A percentile compares a stretch with the other conserved stretches of the same genome.
These are phyloP conservation scores for Colletotrichum nymphaeae DNA, from an alignment of 2,329 filamentous ascomycete genomes.

Conservation along the genomic window DNA sequence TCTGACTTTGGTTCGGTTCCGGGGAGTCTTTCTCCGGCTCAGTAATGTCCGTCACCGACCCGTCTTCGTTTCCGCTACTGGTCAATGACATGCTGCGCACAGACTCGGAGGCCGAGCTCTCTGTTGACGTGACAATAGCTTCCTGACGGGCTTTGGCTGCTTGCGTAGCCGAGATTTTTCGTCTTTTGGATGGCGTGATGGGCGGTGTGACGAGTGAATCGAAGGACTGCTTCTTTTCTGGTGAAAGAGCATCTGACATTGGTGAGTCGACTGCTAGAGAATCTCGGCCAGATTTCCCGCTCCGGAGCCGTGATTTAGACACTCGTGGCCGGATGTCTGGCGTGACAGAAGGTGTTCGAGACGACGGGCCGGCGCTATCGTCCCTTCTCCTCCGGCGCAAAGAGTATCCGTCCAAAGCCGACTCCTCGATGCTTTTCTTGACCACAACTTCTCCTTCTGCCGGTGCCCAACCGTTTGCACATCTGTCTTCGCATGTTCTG, in stretches of 20 bases:
- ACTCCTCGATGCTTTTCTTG: conserved; percentile 66
- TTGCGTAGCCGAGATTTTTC: conserved; percentile 51
- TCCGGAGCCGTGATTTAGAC: conserved; percentile 41
- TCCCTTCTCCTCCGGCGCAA: conserved; percentile 66
- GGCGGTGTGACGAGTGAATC: conserved; percentile 64
- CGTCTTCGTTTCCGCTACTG: conserved; percentile 45
- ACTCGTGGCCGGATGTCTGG: conserved; percentile 39
- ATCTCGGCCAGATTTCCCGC: conserved; percentile 39
- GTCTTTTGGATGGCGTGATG: conserved; percentile 64
- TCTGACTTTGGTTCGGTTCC: conserved; percentile 48
- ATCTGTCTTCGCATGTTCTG: conserved; percentile 80
- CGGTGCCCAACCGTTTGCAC: conserved; percentile 85
- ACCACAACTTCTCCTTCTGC: conserved; percentile 58
- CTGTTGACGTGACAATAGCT: conserved; percentile 48
- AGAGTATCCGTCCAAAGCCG: conserved; percentile 61
- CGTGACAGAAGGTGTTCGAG: conserved; percentile 64
- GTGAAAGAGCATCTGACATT: conserved; percentile 45
- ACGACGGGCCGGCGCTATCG: conserved; percentile 60
- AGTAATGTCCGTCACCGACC: conserved; percentile 57
- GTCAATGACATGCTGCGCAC: conserved; percentile 44
- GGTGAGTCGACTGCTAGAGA: conserved; percentile 35
- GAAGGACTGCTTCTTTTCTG: conserved; percentile 50
- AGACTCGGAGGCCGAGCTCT: conserved; percentile 50
- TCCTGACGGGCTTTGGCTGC: conserved; percentile 1
- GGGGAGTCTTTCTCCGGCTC: conserved; percentile 62